Percentiles rank a stretch among this genome's conserved stretches.
Evolutionary conservation across 2,329 filamentous ascomycete species (phyloP).

Genomic region (Colletotrichum liriopes): DNA sequence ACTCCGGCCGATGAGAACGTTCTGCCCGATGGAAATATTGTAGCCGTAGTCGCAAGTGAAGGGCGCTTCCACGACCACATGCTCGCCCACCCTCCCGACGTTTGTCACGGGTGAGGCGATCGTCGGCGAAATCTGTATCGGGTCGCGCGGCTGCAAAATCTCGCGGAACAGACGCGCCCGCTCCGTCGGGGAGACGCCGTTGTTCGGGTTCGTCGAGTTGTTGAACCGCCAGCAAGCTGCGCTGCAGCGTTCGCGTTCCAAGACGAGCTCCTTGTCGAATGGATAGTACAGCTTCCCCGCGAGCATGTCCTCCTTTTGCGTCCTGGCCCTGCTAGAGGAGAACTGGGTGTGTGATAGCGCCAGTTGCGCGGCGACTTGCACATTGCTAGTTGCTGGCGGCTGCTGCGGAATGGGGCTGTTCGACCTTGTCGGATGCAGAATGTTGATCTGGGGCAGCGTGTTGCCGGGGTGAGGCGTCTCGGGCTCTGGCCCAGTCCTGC

Average conservation of each 20-base stretch:
- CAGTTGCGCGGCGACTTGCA: conserved; percentile 72
- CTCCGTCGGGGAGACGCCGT: conserved; percentile 79
- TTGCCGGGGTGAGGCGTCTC: conserved; percentile 68
- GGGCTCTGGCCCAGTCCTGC: conserved; percentile 63
- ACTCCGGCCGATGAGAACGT: conserved; percentile 86
- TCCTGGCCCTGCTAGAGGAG: conserved; percentile 60
- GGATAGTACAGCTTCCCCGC: conserved; percentile 84
- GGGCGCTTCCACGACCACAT: conserved; percentile 86
- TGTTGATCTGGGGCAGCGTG: conserved; percentile 71
- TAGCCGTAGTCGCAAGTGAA: conserved; percentile 97
- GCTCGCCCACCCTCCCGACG: conserved; percentile 78
- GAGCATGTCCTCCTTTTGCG: conserved; percentile 94
- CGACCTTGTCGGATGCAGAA: conserved; percentile 66
- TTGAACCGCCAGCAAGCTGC: conserved; percentile 90
- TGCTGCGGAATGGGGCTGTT: conserved; percentile 59
- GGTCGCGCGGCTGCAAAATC: conserved; percentile 76
- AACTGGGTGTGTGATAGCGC: conserved; percentile 71
- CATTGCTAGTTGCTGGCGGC: conserved; percentile 57
- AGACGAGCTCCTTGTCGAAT: conserved; percentile 82
- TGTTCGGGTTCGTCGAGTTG: conserved; percentile 82
- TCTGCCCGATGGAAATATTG: conserved; percentile 89
- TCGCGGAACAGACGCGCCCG: conserved; percentile 79
- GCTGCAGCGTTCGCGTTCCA: conserved; percentile 89
- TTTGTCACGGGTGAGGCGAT: conserved; percentile 67
- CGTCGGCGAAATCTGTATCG: conserved; percentile 70